A percentile compares a stretch with the other conserved stretches of the same genome.
phyloP scores from a whole-genome alignment of 257 asterid genomes.

The Solanum corneliomulleri region DNA sequence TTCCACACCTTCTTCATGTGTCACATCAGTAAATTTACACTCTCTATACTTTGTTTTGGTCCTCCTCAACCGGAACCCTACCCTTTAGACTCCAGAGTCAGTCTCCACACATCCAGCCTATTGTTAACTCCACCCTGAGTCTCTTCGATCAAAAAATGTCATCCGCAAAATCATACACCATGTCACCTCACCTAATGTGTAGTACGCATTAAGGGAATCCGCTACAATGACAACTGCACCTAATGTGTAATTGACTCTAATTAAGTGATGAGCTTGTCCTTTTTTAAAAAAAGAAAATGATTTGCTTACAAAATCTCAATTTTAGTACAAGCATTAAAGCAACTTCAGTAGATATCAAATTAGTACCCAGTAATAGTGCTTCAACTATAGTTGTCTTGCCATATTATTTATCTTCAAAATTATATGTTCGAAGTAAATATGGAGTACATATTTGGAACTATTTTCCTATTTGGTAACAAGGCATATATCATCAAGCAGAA shows the following conservation, averaged over 20 bases:
- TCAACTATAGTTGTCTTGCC: neutral
- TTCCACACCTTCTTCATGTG: neutral
- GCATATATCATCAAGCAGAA: neutral
- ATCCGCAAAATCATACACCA: neutral
- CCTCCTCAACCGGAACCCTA: neutral
- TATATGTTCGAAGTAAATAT: neutral
- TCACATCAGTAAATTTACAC: neutral
- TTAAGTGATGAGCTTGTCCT: neutral
- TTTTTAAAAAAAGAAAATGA: neutral
- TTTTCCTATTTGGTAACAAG: neutral
- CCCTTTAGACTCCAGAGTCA: neutral
- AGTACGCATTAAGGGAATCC: neutral
- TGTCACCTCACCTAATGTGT: neutral
- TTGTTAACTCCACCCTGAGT: neutral
- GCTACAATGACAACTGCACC: neutral
- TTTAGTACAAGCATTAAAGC: neutral
- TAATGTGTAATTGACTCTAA: neutral
- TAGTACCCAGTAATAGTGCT: neutral
- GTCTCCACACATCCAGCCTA: neutral
- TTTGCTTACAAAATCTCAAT: neutral
- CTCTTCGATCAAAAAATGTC: neutral
- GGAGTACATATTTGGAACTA: neutral
- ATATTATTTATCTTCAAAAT: neutral
- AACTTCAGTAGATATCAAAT: neutral
- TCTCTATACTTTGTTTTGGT: neutral